Percentiles rank a stretch among this genome's conserved stretches.
Conservation (phyloP, 2,329 filamentous ascomycete genomes). For the Lomentospora prolificans region DNA sequence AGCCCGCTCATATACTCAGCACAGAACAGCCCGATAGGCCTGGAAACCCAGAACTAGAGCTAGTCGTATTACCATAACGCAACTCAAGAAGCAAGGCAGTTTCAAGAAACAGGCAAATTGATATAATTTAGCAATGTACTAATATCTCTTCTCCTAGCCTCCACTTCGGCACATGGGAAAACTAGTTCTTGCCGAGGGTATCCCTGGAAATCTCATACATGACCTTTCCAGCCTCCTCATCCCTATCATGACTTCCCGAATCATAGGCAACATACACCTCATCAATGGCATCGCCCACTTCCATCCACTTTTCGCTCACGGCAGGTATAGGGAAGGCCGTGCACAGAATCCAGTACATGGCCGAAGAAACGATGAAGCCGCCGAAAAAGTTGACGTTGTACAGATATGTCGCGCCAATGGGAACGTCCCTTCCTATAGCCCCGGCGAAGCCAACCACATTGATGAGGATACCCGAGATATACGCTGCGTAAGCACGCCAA, state of each 20-base stretch:
- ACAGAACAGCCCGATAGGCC: too few species aligned
- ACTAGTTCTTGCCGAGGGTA: not conserved
- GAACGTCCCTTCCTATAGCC: constrained; percentile 62
- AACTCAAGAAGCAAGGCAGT: too few species aligned
- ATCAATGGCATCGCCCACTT: constrained; percentile 57
- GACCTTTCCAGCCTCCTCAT: not conserved
- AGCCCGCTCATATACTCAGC: too few species aligned
- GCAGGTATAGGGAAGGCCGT: constrained; percentile 63
- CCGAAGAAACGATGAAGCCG: constrained; percentile 62
- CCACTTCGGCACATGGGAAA: too few species aligned
- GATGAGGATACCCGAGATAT: constrained; percentile 73
- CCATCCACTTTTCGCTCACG: constrained; percentile 66
- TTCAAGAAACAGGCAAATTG: too few species aligned
- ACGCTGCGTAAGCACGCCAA: constrained; percentile 76
- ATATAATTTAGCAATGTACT: too few species aligned
- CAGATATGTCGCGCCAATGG: constrained; percentile 70
- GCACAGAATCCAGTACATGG: constrained; percentile 62
- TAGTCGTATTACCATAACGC: too few species aligned
- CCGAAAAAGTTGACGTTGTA: constrained; percentile 89
- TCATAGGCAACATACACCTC: constrained; percentile 39
- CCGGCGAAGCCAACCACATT: constrained; percentile 89
- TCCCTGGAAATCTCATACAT: not conserved
- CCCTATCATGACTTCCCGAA: not conserved
- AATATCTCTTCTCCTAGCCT: too few species aligned
- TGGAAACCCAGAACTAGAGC: too few species aligned